Conservation (phyloP, 2,329 filamentous ascomycete species). For the Alternaria angustiovoidea region DNA sequence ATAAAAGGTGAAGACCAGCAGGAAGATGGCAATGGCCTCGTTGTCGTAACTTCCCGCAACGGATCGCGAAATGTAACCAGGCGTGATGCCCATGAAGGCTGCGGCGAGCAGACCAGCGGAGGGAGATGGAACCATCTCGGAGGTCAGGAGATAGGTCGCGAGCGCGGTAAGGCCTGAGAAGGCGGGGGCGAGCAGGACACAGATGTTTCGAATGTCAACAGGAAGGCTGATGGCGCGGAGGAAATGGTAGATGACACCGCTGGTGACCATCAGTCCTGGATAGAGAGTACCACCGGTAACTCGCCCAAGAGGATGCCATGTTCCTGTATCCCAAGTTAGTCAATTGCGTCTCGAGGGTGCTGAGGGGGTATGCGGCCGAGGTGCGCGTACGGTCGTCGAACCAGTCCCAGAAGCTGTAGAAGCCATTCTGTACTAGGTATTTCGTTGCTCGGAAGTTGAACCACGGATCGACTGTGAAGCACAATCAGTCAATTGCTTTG, state of each 20-base stretch:
- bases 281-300: conserved; percentile 99
- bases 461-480: conserved; percentile 88
- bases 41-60: conserved; percentile 99
- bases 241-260: conserved; percentile 93
- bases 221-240: conserved; percentile 88
- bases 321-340: conserved; percentile 62
- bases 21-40: conserved; percentile 98
- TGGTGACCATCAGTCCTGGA: conserved; percentile 98
- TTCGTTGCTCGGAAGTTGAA: conserved; percentile 99
- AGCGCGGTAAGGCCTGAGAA: conserved; percentile 95
- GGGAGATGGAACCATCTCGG: conserved; percentile 94
- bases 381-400: conserved; percentile 86
- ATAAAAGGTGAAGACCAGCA: conserved; percentile 97
- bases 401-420: conserved; percentile 99
- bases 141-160: conserved; percentile 92
- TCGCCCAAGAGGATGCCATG: conserved; percentile 98
- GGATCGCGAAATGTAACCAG: conserved; percentile 96
- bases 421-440: conserved; percentile 95
- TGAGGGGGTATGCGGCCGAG: conserved; percentile 19
- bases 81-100: conserved; percentile 95
- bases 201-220: conserved; percentile 98
- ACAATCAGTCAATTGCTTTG: conserved; percentile 37
- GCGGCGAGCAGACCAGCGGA: conserved; percentile 95
- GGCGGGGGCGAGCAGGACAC: conserved; percentile 90
- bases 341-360: conserved; percentile 11